Conservation (phyloP, 192 early-diverging fungal genomes). For the Dimargaris xerosporica region DNA sequence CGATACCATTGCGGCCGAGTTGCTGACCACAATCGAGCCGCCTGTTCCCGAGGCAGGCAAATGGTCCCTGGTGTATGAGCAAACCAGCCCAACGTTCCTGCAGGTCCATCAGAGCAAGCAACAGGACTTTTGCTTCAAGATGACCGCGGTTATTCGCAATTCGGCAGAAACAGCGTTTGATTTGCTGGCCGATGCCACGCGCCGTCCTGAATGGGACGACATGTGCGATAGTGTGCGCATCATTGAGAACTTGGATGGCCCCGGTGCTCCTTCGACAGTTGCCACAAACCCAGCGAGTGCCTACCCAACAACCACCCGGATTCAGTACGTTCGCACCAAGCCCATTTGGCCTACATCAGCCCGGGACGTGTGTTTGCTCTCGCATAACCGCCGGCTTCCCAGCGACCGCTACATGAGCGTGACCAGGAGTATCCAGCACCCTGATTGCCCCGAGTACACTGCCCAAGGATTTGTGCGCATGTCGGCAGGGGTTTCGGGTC, state of each 20-base stretch:
- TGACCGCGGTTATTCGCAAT: neutral
- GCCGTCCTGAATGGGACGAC: slow-evolving; percentile 31
- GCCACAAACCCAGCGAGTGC: neutral
- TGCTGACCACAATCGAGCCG: neutral
- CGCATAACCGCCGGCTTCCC: slow-evolving; percentile 17
- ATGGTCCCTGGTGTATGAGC: slow-evolving; percentile 6
- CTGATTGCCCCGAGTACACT: slow-evolving; percentile 17
- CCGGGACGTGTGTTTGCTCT: slow-evolving; percentile 28
- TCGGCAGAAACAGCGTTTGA: slow-evolving; percentile 22
- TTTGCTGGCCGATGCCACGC: slow-evolving; percentile 24
- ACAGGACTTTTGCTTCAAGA: slow-evolving; percentile 7
- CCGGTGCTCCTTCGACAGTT: neutral
- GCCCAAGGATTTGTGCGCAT: slow-evolving; percentile 27
- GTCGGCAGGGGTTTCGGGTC: slow-evolving; percentile 30
- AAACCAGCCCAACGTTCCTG: neutral
- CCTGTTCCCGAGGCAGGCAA: neutral
- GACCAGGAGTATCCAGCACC: slow-evolving; percentile 24
- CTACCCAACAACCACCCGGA: slow-evolving; percentile 14
- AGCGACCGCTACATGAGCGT: slow-evolving; percentile 19
- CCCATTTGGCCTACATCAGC: slow-evolving; percentile 34
- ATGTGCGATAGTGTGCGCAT: slow-evolving; percentile 22
- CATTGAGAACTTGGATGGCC: slow-evolving; percentile 19
- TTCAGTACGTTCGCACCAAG: slow-evolving; percentile 31
- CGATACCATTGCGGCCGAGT: neutral
- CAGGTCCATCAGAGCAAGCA: slow-evolving; percentile 6